Evolutionary conservation across 2,329 filamentous ascomycete genomes (phyloP).

Genomic region (Ceratocystis diversiconidia): DNA sequence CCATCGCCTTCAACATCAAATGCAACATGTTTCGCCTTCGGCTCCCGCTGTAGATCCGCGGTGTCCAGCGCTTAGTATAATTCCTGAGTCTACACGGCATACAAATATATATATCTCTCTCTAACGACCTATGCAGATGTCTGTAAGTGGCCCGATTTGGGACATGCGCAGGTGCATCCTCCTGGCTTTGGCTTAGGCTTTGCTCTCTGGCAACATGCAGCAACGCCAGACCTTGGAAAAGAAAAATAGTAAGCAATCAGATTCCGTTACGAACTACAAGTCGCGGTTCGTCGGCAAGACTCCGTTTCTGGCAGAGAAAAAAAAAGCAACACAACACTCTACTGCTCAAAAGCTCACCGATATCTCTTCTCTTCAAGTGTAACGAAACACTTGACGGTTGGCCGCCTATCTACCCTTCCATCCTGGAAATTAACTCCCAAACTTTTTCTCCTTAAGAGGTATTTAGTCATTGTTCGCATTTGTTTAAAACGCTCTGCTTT

Average conservation of each 20-base stretch:
- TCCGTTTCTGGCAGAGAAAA: no score
- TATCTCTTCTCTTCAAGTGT: no score
- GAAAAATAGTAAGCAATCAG: background rate
- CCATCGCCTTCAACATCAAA: constrained; percentile 58
- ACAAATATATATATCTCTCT: constrained; percentile 21
- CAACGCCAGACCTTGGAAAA: background rate
- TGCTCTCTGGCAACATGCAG: constrained; percentile 7
- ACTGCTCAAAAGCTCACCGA: no score
- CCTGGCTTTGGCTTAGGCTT: constrained; percentile 33
- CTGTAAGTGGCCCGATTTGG: constrained; percentile 42
- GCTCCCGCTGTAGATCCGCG: constrained; percentile 68
- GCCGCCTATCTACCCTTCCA: constrained; percentile 32
- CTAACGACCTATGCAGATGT: constrained; percentile 18
- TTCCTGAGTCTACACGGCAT: constrained; percentile 41
- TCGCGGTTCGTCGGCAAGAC: constrained; percentile 5
- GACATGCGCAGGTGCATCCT: constrained; percentile 66
- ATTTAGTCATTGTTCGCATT: constrained; percentile 51
- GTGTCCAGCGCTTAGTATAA: constrained; percentile 52
- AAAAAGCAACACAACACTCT: no score
- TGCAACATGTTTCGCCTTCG: constrained; percentile 68
- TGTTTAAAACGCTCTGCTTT: constrained; percentile 57
- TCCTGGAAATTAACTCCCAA: no score
- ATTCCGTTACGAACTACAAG: background rate
- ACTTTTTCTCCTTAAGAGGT: constrained; percentile 36
- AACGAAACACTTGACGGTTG: no score